These are phyloP conservation scores for Glycine tomentella DNA, from an alignment of 306 rosid species.

Conservation along the genomic window DNA sequence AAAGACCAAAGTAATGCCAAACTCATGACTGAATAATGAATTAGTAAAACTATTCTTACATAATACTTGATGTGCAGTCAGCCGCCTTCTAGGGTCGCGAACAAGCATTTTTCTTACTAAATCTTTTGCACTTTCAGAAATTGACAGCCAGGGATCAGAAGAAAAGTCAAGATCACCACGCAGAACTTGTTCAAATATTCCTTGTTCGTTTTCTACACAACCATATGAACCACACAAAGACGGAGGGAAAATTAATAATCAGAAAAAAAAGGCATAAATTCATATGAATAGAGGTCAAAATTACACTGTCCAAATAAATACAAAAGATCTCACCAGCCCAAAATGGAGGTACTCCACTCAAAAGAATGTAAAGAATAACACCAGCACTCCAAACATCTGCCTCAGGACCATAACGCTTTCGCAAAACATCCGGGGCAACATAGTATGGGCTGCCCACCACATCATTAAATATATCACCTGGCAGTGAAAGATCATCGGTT, in stretches of 20 bases:
- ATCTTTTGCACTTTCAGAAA: constrained; percentile 97
- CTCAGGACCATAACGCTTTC: constrained; percentile 91
- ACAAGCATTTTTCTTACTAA: constrained; percentile 93
- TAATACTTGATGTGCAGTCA: constrained; percentile 89
- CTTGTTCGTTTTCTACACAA: constrained; percentile 78
- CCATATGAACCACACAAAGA: constrained; percentile 31
- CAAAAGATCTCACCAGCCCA: constrained; percentile 85
- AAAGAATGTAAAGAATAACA: constrained; percentile 88
- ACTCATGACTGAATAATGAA: constrained; percentile 31
- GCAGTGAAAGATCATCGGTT: constrained; percentile 43
- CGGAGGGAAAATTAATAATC: not conserved
- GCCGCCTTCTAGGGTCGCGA: constrained; percentile 85
- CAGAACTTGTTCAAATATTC: constrained; percentile 93
- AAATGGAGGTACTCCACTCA: constrained; percentile 99
- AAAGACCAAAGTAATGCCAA: constrained; percentile 5
- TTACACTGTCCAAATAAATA: constrained; percentile 24
- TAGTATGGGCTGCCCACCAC: constrained; percentile 99
- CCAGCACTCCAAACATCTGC: constrained; percentile 99
- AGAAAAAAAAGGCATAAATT: not conserved
- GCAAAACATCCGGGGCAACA: constrained; percentile 97
- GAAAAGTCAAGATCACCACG: constrained; percentile 88
- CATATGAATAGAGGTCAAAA: constrained; percentile 2
- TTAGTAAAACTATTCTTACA: constrained; percentile 63
- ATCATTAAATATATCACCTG: constrained; percentile 85
- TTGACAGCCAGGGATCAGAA: constrained; percentile 95